Conservation (phyloP, 352 stramenopile species). For the Globisporangium middletonii region DNA sequence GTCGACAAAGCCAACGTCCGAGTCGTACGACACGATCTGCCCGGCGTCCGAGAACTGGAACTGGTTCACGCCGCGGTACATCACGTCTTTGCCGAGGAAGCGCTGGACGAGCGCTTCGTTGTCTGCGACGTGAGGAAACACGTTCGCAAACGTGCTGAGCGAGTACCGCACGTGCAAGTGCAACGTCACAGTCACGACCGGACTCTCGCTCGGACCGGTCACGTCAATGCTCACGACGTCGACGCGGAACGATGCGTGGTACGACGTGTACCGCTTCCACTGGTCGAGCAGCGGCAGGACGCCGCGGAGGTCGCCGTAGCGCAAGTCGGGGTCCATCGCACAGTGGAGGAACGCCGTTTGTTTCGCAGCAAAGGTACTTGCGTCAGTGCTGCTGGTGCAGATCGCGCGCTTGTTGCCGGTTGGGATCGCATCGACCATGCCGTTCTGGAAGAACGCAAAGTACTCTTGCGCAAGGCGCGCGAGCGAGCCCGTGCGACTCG, state of each 20-base stretch:
- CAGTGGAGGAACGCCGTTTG: constrained; percentile 29
- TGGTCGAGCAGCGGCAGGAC: constrained; percentile 28
- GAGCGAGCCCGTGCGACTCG: constrained; percentile 34
- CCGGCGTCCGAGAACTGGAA: constrained; percentile 42
- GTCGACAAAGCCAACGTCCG: constrained; percentile 51
- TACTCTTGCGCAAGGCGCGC: constrained; percentile 37
- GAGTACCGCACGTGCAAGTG: constrained; percentile 49
- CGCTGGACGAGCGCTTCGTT: constrained; percentile 38
- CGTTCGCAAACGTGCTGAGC: constrained; percentile 34
- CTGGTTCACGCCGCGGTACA: constrained; percentile 42
- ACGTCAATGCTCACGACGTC: constrained; percentile 37
- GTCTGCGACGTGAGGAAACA: constrained; percentile 55
- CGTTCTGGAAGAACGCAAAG: constrained; percentile 40
- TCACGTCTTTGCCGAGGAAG: constrained; percentile 40
- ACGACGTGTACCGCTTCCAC: constrained; percentile 39
- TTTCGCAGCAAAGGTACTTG: constrained; percentile 13
- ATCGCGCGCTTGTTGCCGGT: constrained; percentile 27
- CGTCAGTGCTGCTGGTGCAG: constrained; percentile 6
- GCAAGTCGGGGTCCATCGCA: constrained; percentile 35
- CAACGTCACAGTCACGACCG: constrained; percentile 34
- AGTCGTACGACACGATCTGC: constrained; percentile 47
- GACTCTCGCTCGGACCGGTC: constrained; percentile 29
- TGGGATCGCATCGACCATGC: constrained; percentile 20
- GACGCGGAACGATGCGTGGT: constrained; percentile 24
- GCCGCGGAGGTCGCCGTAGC: constrained; percentile 19